Percentiles rank a stretch among this genome's conserved stretches.
Evolutionary conservation across 176 grass and related monocot species (phyloP).

Genomic region (Otatea glauca): DNA sequence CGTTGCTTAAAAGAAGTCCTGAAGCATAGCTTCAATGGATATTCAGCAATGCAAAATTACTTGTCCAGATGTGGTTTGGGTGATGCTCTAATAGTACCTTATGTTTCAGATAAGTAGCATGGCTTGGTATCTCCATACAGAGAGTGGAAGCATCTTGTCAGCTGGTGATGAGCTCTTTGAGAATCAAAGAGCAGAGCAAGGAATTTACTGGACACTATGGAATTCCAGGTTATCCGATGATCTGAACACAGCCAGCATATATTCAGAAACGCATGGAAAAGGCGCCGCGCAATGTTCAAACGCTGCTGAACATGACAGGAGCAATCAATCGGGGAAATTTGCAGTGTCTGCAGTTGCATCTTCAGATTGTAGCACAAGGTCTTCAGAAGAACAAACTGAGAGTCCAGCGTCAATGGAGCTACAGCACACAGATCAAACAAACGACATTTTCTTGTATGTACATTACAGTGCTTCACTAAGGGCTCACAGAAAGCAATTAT

Average conservation of each 20-base stretch:
- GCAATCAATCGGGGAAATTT: not conserved
- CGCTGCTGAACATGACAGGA: not conserved
- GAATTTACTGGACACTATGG: constrained; percentile 47
- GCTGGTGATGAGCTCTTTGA: constrained; percentile 36
- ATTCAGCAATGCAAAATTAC: not conserved
- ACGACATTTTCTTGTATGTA: constrained; percentile 63
- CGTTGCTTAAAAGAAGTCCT: not conserved
- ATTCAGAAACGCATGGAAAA: not conserved
- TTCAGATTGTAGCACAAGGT: constrained; percentile 11
- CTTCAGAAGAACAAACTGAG: constrained; percentile 35
- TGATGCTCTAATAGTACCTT: constrained; percentile 4
- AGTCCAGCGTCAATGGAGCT: not conserved
- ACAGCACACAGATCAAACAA: constrained; percentile 24
- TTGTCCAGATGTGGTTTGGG: not conserved
- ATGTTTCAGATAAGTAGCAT: constrained; percentile 53
- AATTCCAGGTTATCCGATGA: constrained; percentile 1
- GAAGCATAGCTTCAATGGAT: not conserved
- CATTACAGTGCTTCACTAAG: not conserved
- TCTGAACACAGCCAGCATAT: not conserved
- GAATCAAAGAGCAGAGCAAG: constrained; percentile 26
- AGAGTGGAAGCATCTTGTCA: constrained; percentile 22
- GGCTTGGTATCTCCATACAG: constrained; percentile 42
- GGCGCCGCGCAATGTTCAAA: not conserved
- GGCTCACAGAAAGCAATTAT: not conserved
- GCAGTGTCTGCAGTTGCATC: not conserved